phyloP scores from a whole-genome alignment of 2,329 filamentous ascomycete species.

The Calonectria honghensis region DNA sequence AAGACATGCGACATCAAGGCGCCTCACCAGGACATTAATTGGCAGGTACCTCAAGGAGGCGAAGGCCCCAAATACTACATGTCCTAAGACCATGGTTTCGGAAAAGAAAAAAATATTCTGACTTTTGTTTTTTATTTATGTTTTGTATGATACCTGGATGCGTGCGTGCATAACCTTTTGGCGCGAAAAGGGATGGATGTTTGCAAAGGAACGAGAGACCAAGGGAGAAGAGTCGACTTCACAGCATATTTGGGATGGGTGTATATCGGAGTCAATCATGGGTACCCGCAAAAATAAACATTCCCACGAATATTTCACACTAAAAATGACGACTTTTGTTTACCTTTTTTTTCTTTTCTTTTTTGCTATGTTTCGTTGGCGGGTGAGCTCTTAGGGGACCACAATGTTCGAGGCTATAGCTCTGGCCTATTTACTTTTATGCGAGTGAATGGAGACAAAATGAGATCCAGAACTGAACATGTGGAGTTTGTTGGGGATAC shows the following conservation, averaged over 20 bases:
- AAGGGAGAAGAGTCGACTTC: constrained; percentile 38
- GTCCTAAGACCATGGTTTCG: constrained; percentile 65
- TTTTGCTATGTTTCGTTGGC: constrained; percentile 21
- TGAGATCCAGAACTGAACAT: constrained; percentile 44
- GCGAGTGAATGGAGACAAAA: constrained; percentile 43
- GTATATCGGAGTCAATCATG: constrained; percentile 46
- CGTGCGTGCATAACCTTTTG: constrained; percentile 45
- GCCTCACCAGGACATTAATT: constrained; percentile 97
- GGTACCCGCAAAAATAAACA: constrained; percentile 33
- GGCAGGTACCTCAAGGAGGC: constrained; percentile 94
- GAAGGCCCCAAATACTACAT: constrained; percentile 84
- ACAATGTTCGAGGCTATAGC: constrained; percentile 36
- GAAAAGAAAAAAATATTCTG: background rate
- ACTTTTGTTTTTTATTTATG: constrained; percentile 39
- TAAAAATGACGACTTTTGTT: constrained; percentile 11
- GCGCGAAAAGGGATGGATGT: constrained; percentile 43
- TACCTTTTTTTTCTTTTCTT: constrained; percentile 7
- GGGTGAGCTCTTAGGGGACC: constrained; percentile 30
- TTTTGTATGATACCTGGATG: constrained; percentile 55
- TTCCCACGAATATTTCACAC: constrained; percentile 35
- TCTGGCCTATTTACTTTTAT: constrained; percentile 29
- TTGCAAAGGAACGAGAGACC: constrained; percentile 28
- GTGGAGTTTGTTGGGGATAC: constrained; percentile 43
- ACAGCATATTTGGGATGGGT: constrained; percentile 42
- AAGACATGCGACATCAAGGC: constrained; percentile 99